A percentile compares a stretch with the other conserved stretches of the same genome.
phyloP scores from a whole-genome alignment of 495 filamentous ascomycete genomes.

The Hypoxylon cercidicola region DNA sequence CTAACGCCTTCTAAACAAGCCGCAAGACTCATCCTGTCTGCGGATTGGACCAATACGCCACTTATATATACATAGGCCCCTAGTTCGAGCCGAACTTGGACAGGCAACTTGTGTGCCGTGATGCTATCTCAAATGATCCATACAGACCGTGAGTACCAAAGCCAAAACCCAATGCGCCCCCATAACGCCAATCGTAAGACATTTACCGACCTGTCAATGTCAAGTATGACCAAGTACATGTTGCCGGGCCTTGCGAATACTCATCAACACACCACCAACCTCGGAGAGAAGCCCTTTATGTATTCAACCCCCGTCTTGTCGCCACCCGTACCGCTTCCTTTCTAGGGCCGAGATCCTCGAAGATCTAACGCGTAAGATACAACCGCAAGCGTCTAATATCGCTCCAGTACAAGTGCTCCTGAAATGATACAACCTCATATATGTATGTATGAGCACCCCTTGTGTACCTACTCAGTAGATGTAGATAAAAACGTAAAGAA shows the following conservation, averaged over 20 bases:
- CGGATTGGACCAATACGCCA: too few species aligned
- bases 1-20: too few species aligned
- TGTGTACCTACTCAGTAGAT: neutral
- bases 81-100: too few species aligned
- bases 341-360: constrained; percentile 4
- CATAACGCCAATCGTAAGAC: constrained; percentile 10
- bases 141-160: neutral
- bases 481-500: neutral
- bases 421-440: neutral
- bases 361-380: constrained; percentile 10
- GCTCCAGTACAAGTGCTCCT: constrained; percentile 4
- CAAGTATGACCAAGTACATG: too few species aligned
- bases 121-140: too few species aligned
- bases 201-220: neutral
- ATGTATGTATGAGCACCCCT: neutral
- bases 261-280: constrained; percentile 6
- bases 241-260: too few species aligned
- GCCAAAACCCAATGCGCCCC: neutral
- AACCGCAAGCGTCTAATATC: constrained; percentile 17
- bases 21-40: too few species aligned
- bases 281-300: neutral
- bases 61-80: too few species aligned
- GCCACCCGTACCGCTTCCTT: neutral
- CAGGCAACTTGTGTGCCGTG: too few species aligned
- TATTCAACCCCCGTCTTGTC: neutral